Conservation (phyloP, 495 filamentous ascomycete genomes). For the Tuber magnatum region DNA sequence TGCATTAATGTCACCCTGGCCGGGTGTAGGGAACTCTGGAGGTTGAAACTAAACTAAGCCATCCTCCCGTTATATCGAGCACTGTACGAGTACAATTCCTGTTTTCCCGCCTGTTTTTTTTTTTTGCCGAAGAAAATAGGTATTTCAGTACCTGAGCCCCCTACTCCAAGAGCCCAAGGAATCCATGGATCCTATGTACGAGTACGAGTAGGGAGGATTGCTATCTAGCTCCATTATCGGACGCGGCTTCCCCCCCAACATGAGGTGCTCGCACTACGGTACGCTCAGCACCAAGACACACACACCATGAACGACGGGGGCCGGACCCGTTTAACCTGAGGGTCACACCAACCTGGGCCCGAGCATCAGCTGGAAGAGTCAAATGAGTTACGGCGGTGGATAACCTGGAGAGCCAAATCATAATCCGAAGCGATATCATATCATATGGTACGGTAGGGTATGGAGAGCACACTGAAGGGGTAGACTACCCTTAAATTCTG, state of each 20-base stretch:
- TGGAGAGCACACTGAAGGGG: background rate
- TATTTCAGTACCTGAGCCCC: background rate
- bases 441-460: background rate
- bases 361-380: background rate
- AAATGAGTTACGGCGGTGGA: background rate
- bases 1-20: background rate
- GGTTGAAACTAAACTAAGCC: background rate
- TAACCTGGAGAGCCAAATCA: background rate
- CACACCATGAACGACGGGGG: background rate
- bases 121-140: background rate
- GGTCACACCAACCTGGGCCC: background rate
- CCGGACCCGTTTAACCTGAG: background rate
- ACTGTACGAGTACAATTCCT: too few relatives aligned
- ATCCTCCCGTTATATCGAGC: background rate
- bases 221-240: background rate
- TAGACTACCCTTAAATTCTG: background rate
- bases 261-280: background rate
- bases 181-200: background rate
- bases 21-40: background rate
- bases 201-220: background rate
- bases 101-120: too few relatives aligned
- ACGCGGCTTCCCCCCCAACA: background rate
- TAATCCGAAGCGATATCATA: background rate
- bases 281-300: background rate
- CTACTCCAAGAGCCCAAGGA: background rate